Base-by-base conservation (phyloP, 2,329 filamentous ascomycete species). In the Lasiodiplodia sp. region DNA sequence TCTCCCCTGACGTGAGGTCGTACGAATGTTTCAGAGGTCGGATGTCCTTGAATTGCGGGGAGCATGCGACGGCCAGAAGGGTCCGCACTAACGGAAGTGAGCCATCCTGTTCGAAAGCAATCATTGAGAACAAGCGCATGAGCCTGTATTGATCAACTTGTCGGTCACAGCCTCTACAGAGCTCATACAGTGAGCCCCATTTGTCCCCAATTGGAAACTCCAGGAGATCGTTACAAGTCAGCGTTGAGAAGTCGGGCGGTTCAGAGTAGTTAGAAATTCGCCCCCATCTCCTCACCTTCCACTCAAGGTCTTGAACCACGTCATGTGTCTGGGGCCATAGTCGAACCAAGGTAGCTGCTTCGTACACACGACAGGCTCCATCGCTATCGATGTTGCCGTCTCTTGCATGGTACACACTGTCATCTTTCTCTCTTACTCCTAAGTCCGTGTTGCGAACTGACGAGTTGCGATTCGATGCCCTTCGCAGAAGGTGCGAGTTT, bases 381-480 rank as follows among this genome's bases (percentile, higher is more conserved):
- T 71, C 49, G 0, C 68, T 69, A 66, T 73, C 75, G 11, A 3
- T 6, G 4, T 40, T 18, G 10, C 18, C 79, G 8, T 69, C 16
- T 0, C 63, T 12, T 1, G 72, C 55, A 1, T 64, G 68, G 68
- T 74, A 76, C 3, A 51, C 25, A 2, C 16, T 8, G 25, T 67
- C 81, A 4, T 67, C 14, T 0, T 57, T 52, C 2, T 71, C 11
- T 52, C 80, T 78, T 0, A 77, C 77, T 2, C 80, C 80, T 47
- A 75, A 81, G 0, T 71, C 74, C 53, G 72, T 68, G 1, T 77
- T 69, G 1, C 73, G 73, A 65, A 79, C 79, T 0, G 68, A 71
- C 0, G 77, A 72, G 10, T 73, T 70, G 7, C 80, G 75, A 7
- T 78, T 77, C 6, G 57, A 38, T 38, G 78, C 76, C 23, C 79